Conservation (phyloP, 495 filamentous ascomycete genomes). For the Lophiotrema nucula region DNA sequence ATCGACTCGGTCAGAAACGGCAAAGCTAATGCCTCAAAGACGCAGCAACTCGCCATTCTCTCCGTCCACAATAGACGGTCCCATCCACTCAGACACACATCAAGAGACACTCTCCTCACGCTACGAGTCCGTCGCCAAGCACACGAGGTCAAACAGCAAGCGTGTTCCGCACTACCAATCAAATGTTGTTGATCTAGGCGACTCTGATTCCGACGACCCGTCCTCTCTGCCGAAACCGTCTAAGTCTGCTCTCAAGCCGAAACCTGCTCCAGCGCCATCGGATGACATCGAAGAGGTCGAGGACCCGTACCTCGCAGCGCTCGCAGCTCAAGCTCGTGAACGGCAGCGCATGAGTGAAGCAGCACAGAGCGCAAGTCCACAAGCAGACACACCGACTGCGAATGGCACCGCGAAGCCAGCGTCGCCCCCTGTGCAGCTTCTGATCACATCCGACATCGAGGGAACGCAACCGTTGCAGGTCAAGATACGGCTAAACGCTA, state of each 20-base stretch:
- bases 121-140: constrained; percentile 11
- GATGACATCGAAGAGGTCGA: constrained; percentile 24
- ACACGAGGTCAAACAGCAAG: not conserved
- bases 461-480: constrained; percentile 64
- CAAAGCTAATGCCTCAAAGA: not conserved
- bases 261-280: not conserved
- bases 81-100: no score
- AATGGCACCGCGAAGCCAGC: not conserved
- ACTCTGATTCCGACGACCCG: constrained; percentile 14
- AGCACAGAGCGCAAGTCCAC: not conserved
- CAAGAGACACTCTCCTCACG: constrained; percentile 13
- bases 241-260: not conserved
- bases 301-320: constrained; percentile 14
- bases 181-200: no score
- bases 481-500: constrained; percentile 63
- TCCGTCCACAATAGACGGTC: not conserved
- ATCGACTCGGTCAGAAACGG: not conserved
- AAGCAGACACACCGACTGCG: constrained; percentile 13
- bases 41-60: constrained; percentile 15
- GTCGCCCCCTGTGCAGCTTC: constrained; percentile 56
- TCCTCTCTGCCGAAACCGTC: not conserved
- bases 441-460: constrained; percentile 67
- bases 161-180: no score
- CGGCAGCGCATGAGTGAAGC: not conserved
- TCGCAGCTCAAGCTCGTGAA: constrained; percentile 18